Base-by-base conservation (phyloP, 768 basidiomycete species). In the Nevesoporus exiguus region DNA sequence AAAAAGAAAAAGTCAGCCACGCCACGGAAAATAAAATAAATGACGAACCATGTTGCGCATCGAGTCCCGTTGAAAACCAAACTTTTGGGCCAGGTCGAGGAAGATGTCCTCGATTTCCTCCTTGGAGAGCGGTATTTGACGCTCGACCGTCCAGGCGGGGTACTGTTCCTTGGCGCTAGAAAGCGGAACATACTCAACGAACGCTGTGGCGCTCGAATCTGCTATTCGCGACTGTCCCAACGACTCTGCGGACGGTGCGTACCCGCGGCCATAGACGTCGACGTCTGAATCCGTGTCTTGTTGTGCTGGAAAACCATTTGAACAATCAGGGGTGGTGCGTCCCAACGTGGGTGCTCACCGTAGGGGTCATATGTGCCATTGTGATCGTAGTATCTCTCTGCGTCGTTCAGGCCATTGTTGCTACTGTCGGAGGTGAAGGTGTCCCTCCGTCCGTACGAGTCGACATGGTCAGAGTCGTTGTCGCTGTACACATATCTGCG, bases 61-160 rank as follows among this genome's bases (percentile, higher is more conserved):
- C 15, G 88, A 90, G 70, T 95, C 93, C 53, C 86, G 79, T 75
- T 95, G 97, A 69, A 99, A 99, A 57, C 97, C 97, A 73, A 98
- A 99, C 74, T 98, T 99, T 79, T 98, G 94, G 25, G 93, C 88
- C 31, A 99, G 80, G 76, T 98, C 97, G 47, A 98, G 82, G 68
- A 98, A 92, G 47, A 99, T 92, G 68, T 99, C 97, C 70, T 98
- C 96, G 52, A 98, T 98, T 76, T 98, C 97, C 72, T 99, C 97
- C 77, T 98, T 98, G 19, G 93, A 95, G 14, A 99, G 77, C n/a
- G 96, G 96, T 57, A 98, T 97, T 61, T 90, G 85, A 14, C 90
- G 86, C 48, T 98, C 97, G 37, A 84, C 72, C 10, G 84, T 85
- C 97, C 97, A 99, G 1, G 96, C 93, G 0, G 96, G 90, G 67